Conservation (phyloP, 225 moss, liverwort and hornwort species). For the Bryum argenteum region DNA sequence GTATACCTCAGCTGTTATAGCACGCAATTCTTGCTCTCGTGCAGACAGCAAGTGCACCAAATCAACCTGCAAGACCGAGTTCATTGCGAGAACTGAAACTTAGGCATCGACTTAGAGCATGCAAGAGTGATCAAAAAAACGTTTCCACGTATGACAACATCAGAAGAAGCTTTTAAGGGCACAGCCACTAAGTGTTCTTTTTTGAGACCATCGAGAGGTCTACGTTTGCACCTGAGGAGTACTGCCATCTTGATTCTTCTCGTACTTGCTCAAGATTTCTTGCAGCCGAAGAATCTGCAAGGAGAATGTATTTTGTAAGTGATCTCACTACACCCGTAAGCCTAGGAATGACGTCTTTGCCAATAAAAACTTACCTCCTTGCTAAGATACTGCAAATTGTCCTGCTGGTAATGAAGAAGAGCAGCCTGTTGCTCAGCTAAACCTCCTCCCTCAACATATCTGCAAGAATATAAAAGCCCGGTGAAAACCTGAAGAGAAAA, state of each 20-base stretch:
- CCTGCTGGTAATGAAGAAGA: conserved; percentile 68
- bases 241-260: conserved; percentile 55
- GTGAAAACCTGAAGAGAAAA: neutral
- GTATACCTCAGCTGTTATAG: conserved; percentile 85
- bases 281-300: conserved; percentile 64
- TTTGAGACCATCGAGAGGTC: neutral
- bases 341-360: conserved; percentile 1
- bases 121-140: neutral
- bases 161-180: neutral
- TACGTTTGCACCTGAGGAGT: conserved; percentile 53
- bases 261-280: conserved; percentile 56
- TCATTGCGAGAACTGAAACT: conserved; percentile 10
- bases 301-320: conserved; percentile 21
- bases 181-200: neutral
- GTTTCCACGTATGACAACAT: conserved; percentile 4
- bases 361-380: conserved; percentile 46
- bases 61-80: conserved; percentile 69
- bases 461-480: conserved; percentile 33
- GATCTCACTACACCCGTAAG: conserved; percentile 5
- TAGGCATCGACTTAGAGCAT: conserved; percentile 2
- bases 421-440: conserved; percentile 69
- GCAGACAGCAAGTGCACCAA: conserved; percentile 84
- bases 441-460: conserved; percentile 53
- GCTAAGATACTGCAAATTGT: conserved; percentile 64
- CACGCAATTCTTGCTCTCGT: conserved; percentile 96